Evolutionary conservation across 441 rosid genomes (phyloP), one percentile per base, ranked within the genome.

Genomic region (Populus hybrid): DNA sequence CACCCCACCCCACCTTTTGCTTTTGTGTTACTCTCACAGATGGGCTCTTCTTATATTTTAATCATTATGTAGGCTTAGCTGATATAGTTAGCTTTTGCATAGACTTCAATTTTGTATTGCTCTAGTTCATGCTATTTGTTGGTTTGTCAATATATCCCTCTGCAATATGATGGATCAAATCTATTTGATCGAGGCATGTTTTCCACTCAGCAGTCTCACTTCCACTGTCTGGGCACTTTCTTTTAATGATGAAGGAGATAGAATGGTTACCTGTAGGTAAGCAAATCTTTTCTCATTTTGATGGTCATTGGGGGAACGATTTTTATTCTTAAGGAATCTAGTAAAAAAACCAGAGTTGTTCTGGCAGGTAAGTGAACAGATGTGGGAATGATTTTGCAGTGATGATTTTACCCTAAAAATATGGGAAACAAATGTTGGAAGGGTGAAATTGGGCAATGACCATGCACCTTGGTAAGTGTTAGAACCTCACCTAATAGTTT

Each of bases 251-350:
- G 75, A 87, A 26, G 98, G 99, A 81, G 92, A 95, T 83, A 95
- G 86, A 84, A 84, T 95, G 97, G 97, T 91, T 81, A 90, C 94
- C 74, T 95, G 94, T 87, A 91, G 99, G 99, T 92, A 83, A 53
- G 93, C 73, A 20, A 61, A 73, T 38, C 2, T 56, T 77, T 42
- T 38, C 23, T 74, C 76, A 18, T 53, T 21, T 68, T 75, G 36
- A 45, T 45, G 20, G 14, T 45, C 56, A 12, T 3, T 45, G 18
- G 6, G 3, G 20, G 20, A 14, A 14, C 5, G 6, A 45, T 11
- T 45, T 45, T 45, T 45, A 12, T 45, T 11, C 14, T 45, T 12
- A 45, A 45, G 56, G 56, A 11, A 45, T 45, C 20, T 3, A 45
- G 56, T 3, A 45, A 12, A 4, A 12, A 45, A 45, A 38, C 2